Base-by-base conservation (phyloP, 257 asterid species). In the Eustoma russellianum region DNA sequence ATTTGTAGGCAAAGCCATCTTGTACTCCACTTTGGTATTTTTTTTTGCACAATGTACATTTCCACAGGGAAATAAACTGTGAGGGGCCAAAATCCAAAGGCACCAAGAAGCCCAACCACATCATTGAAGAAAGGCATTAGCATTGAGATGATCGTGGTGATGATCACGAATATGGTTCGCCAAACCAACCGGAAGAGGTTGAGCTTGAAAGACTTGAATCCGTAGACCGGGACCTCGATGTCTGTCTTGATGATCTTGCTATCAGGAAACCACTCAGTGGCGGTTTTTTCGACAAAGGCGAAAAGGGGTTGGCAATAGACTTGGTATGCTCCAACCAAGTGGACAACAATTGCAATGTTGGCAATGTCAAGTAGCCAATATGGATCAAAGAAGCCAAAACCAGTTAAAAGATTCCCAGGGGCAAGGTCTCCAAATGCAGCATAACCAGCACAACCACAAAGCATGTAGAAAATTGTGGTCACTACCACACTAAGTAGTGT, bases 341-440 rank as follows among this genome's bases (percentile, higher is more conserved):
- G 97, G 64, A 86, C 50, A 0, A 83, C 95, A 0, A 89, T 86
- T 47, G 94, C 95, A 0, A 73, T 65, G 13, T 86, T 89, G 15
- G 95, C 97, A 8, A 89, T 79, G 73, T 90, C 97, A 2, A 90
- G 74, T 1, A 90, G 86, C 97, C 97, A 90, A 52, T 67, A 86
- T 0, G 97, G 95, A 61, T 90, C 79, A 72, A 74, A 90, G 69
- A 85, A 90, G 5, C 95, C 97, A 50, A 90, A 90, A 0, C 94
- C 97, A 3, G 97, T 90, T 5, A 90, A 68, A 11, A 90, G 85
- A 52, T 86, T 90, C 43, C 93, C 95, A 0, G 95, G 97, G 41
- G 97, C 65, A 30, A 61, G 65, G 67, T 90, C 96, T 5, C 97
- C 97, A 19, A 90, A 90, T 15, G 97, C 94, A 3, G 97, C 97